Percentiles rank a stretch among this genome's conserved stretches.
Conservation (phyloP, 1,139 yeast genomes). For the Magnusiomyces sp. region DNA sequence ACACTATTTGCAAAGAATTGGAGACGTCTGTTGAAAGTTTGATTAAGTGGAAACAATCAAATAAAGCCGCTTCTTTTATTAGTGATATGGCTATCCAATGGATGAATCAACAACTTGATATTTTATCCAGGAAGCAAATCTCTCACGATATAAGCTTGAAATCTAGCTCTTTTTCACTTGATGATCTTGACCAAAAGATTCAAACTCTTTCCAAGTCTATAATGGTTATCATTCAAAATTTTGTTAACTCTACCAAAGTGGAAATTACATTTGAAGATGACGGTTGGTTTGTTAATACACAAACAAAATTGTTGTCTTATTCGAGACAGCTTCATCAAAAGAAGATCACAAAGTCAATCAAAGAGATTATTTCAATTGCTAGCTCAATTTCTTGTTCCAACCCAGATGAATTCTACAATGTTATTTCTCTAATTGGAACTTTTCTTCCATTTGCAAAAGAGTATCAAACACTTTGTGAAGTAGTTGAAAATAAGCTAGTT, state of each 20-base stretch:
- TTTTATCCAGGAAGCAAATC: neutral
- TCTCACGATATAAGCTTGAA: neutral
- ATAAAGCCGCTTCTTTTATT: constrained; percentile 11
- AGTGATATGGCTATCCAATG: constrained; percentile 11
- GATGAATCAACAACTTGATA: constrained; percentile 8
- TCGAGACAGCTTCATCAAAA: constrained; percentile 27
- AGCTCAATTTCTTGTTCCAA: constrained; percentile 6
- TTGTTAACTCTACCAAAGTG: constrained; percentile 31
- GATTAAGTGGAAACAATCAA: constrained; percentile 9
- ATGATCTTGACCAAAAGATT: constrained; percentile 12
- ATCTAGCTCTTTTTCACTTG: neutral
- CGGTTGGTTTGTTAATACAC: constrained; percentile 55
- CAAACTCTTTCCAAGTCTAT: constrained; percentile 48
- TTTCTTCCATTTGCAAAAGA: constrained; percentile 31
- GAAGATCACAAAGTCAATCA: constrained; percentile 10
- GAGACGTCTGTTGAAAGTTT: constrained; percentile 1
- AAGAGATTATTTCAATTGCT: constrained; percentile 10
- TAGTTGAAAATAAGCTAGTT: constrained; percentile 17
- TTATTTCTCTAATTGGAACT: constrained; percentile 26
- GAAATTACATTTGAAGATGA: constrained; percentile 40
- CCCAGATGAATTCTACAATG: constrained; percentile 19
- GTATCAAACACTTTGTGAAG: constrained; percentile 22
- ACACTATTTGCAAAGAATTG: constrained; percentile 8
- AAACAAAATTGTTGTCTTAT: constrained; percentile 37
- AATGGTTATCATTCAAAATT: constrained; percentile 58